A percentile compares a stretch with the other conserved stretches of the same genome.
Evolutionary conservation across 805 yeast genomes (phyloP).

Genomic region (Candida endomychidarum): DNA sequence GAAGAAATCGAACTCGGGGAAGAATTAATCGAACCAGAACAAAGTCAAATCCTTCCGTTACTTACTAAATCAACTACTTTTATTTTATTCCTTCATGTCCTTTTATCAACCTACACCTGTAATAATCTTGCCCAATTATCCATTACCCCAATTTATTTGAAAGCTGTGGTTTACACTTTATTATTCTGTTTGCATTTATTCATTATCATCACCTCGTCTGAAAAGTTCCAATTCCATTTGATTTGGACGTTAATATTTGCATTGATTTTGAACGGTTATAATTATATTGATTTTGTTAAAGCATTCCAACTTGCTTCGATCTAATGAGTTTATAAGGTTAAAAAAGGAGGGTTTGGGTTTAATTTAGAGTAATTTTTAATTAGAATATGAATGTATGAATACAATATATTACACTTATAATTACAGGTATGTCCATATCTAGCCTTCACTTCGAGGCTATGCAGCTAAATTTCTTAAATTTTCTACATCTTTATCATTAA

Average conservation of each 20-base stretch:
- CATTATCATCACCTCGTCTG: neutral
- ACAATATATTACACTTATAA: slow-evolving; percentile 1
- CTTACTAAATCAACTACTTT: slow-evolving; percentile 2
- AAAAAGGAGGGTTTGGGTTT: no score
- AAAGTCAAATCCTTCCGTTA: neutral
- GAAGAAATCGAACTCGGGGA: no score
- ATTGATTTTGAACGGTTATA: neutral
- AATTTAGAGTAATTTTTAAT: no score
- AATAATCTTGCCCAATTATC: neutral
- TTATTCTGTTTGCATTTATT: slow-evolving; percentile 4
- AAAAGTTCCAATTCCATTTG: neutral
- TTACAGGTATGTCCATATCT: neutral
- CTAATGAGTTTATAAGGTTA: neutral
- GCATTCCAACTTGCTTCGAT: neutral
- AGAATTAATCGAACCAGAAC: neutral
- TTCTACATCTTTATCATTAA: slow-evolving; percentile 7
- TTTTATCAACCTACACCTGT: neutral
- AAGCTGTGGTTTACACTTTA: slow-evolving; percentile 1
- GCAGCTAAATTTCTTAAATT: slow-evolving; percentile 3
- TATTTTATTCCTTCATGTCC: slow-evolving; percentile 3
- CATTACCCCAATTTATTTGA: neutral
- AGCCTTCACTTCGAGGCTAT: no score
- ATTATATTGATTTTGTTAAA: neutral
- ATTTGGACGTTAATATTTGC: neutral
- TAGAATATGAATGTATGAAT: no score